These are phyloP conservation scores for Hordeum pubiflorum DNA, from an alignment of 202 grass and related monocot species.

Conservation along the genomic window DNA sequence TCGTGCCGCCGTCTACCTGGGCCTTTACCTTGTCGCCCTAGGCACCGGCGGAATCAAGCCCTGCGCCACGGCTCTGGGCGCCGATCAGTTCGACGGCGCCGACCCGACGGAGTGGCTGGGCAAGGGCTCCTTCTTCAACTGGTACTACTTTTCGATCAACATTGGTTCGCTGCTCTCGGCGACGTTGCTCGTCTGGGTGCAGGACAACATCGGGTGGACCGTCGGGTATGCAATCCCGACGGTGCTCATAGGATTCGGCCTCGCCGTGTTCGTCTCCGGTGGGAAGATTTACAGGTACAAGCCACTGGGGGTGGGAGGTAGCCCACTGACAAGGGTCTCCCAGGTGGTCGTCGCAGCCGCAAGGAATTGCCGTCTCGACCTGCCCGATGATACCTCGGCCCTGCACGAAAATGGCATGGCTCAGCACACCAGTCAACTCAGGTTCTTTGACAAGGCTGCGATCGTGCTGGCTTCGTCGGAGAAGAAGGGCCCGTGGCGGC, in stretches of 20 bases:
- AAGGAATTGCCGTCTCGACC: not conserved
- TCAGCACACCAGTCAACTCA: not conserved
- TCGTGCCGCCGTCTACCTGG: too few relatives aligned
- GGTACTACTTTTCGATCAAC: not conserved
- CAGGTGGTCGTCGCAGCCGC: not conserved
- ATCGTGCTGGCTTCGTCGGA: not conserved
- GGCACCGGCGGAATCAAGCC: too few relatives aligned
- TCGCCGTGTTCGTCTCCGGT: not conserved
- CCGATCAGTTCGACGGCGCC: too few relatives aligned
- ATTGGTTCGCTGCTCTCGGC: not conserved
- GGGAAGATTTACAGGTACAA: not conserved
- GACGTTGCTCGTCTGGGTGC: not conserved
- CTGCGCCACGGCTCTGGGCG: too few relatives aligned
- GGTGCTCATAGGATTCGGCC: not conserved
- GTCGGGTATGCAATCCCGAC: not conserved
- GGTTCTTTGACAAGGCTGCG: not conserved
- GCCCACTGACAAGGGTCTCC: not conserved
- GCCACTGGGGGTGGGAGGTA: not conserved
- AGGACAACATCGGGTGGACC: not conserved
- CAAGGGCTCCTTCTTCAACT: not conserved
- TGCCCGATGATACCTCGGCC: not conserved
- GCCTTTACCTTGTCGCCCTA: too few relatives aligned
- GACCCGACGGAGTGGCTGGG: too few relatives aligned
- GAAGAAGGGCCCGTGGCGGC: not conserved
- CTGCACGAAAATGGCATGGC: not conserved